A percentile compares a stretch with the other conserved stretches of the same genome.
These are phyloP conservation scores for Rhizopogon vesiculosus DNA, from an alignment of 768 basidiomycete genomes.

Conservation along the genomic window DNA sequence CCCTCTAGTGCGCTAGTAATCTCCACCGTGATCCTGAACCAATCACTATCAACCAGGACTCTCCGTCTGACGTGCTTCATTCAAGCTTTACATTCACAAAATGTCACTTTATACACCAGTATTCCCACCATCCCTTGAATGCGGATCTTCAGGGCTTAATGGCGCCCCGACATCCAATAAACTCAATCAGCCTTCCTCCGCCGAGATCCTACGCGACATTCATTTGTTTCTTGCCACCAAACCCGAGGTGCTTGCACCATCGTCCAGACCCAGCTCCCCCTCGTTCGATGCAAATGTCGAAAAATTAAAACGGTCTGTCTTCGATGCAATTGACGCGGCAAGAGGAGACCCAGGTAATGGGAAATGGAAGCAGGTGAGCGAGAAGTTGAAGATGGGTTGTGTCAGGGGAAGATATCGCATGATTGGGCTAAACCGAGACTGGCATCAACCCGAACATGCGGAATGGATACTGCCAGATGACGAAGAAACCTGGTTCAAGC, in stretches of 20 bases:
- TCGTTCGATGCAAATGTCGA: conserved; percentile 20
- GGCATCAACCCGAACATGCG: conserved; percentile 16
- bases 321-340: conserved; percentile 30
- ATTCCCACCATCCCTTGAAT: conserved; percentile 21
- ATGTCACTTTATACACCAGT: conserved; percentile 33
- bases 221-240: conserved; percentile 28
- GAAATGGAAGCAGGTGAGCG: conserved; percentile 41
- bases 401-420: conserved; percentile 31
- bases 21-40: no score
- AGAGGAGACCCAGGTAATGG: conserved; percentile 37
- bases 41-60: background rate
- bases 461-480: conserved; percentile 38
- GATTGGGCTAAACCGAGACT: conserved; percentile 17
- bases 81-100: background rate
- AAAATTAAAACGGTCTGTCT: conserved; percentile 30
- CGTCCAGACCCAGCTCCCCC: conserved; percentile 31
- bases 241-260: conserved; percentile 27
- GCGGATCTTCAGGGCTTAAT: conserved; percentile 1
- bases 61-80: background rate
- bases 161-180: conserved; percentile 2
- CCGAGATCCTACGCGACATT: conserved; percentile 24
- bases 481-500: conserved; percentile 45
- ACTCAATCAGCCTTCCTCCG: conserved; percentile 8
- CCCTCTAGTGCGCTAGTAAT: background rate
- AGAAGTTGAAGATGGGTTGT: conserved; percentile 35